Evolutionary conservation across 805 yeast genomes (phyloP).

Genomic region (Maudiozyma pseudohumilis): DNA sequence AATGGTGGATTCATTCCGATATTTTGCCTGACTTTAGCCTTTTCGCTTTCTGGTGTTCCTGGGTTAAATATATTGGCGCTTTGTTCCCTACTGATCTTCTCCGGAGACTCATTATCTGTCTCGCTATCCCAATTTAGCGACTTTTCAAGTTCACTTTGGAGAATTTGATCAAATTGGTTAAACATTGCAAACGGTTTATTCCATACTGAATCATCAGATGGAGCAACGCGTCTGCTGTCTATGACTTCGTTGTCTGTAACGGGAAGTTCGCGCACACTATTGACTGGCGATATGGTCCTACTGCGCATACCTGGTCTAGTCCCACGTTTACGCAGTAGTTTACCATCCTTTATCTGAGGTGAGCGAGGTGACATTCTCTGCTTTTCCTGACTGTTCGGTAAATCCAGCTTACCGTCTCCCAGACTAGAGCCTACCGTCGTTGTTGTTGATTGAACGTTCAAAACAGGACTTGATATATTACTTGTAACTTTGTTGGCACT

Average conservation of each 20-base stretch:
- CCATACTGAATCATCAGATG: conserved; percentile 31
- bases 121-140: conserved; percentile 30
- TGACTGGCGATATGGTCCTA: too few species aligned
- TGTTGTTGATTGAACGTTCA: neutral
- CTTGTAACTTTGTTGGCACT: conserved; percentile 1
- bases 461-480: neutral
- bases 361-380: too few species aligned
- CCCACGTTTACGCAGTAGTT: too few species aligned
- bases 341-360: too few species aligned
- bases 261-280: too few species aligned
- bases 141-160: conserved; percentile 58
- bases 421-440: neutral
- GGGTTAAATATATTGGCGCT: neutral
- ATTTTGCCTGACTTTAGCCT: neutral
- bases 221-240: too few species aligned
- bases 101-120: conserved; percentile 12
- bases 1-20: neutral
- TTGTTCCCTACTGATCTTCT: neutral
- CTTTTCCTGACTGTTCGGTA: too few species aligned
- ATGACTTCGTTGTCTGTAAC: too few species aligned
- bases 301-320: too few species aligned
- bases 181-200: conserved; percentile 50
- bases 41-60: neutral
- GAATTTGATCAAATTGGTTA: conserved; percentile 57
- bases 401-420: too few species aligned